These are phyloP conservation scores for Elaeagnus macrophylla DNA, from an alignment of 306 rosid species.

Conservation along the genomic window DNA sequence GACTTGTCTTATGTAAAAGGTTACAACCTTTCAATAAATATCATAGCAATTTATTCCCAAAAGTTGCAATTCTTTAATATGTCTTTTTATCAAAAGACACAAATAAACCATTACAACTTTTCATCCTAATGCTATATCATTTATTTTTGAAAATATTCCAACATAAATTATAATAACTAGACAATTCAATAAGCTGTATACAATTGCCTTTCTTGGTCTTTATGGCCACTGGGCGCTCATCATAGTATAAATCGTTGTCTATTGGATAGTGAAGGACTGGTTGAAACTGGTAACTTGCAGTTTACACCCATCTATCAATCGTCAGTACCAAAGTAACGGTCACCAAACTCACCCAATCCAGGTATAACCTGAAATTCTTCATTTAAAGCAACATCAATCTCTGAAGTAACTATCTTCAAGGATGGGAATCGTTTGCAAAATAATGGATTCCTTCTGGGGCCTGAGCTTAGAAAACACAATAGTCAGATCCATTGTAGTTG, in stretches of 20 bases:
- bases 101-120: too few species aligned
- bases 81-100: too few species aligned
- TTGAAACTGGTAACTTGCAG: background rate
- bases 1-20: too few species aligned
- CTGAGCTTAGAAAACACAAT: conserved; percentile 22
- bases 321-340: conserved; percentile 90
- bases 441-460: conserved; percentile 98
- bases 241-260: conserved; percentile 1
- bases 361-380: conserved; percentile 85
- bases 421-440: conserved; percentile 67
- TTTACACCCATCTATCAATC: conserved; percentile 15
- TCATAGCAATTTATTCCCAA: too few species aligned
- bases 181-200: background rate
- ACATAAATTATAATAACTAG: too few species aligned
- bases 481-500: too few species aligned
- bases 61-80: too few species aligned
- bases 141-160: too few species aligned
- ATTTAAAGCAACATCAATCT: conserved; percentile 73
- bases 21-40: too few species aligned
- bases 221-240: background rate
- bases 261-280: background rate
- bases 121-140: too few species aligned
- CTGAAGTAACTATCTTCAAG: conserved; percentile 88
- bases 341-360: conserved; percentile 92
- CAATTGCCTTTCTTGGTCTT: background rate